phyloP scores from a whole-genome alignment of 768 basidiomycete genomes.

The Hericium erinaceus region DNA sequence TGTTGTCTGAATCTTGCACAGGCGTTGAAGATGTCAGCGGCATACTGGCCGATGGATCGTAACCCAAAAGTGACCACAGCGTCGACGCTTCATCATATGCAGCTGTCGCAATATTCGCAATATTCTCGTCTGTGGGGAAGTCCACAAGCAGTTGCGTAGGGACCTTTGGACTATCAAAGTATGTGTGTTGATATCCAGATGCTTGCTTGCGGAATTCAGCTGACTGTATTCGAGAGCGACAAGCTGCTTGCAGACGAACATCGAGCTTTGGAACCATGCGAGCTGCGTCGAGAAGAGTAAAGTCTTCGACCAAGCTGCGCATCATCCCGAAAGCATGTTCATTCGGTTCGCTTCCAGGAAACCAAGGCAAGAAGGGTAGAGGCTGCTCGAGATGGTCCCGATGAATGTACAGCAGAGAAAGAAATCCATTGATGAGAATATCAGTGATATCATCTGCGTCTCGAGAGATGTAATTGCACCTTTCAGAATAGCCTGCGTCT shows the following conservation, averaged over 20 bases:
- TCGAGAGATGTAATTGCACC: conserved; percentile 18
- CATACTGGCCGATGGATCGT: neutral
- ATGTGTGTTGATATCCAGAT: conserved; percentile 17
- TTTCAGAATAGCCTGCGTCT: conserved; percentile 12
- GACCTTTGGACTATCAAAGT: conserved; percentile 12
- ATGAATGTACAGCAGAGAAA: conserved; percentile 16
- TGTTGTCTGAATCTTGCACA: too few species aligned
- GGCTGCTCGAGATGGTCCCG: conserved; percentile 6
- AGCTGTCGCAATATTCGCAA: neutral
- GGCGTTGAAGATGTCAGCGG: too few species aligned
- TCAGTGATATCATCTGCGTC: conserved; percentile 17
- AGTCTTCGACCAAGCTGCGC: conserved; percentile 17
- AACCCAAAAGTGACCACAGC: neutral
- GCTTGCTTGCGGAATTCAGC: conserved; percentile 6
- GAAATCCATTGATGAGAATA: conserved; percentile 15
- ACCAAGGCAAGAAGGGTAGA: conserved; percentile 23
- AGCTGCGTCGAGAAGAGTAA: conserved; percentile 16
- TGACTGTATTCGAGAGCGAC: neutral
- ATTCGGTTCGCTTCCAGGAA: conserved; percentile 22
- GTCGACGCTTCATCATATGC: neutral
- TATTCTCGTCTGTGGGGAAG: neutral
- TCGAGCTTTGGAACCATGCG: conserved; percentile 16
- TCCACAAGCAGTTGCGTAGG: neutral
- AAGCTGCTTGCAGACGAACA: conserved; percentile 10
- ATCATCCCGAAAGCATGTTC: conserved; percentile 24